Evolutionary conservation across 2,329 filamentous ascomycete species (phyloP).

Genomic region (Didymella pinodella): DNA sequence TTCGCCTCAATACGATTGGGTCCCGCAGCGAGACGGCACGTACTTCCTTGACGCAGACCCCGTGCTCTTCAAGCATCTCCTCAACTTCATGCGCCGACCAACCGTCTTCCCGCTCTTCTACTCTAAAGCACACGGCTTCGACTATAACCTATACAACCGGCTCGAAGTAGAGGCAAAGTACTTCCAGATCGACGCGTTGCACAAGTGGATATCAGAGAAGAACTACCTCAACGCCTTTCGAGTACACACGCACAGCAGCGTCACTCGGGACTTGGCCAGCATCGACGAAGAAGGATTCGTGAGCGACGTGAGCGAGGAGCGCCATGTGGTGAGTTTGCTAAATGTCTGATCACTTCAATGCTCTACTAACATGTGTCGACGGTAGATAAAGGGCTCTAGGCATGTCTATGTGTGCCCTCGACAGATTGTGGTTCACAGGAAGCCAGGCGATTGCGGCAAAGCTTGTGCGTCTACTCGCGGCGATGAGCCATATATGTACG

Average conservation of each 20-base stretch:
- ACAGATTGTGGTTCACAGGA: too few species aligned
- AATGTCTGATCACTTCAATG: too few species aligned
- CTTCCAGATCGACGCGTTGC: slow-evolving; percentile 44
- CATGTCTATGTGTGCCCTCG: too few species aligned
- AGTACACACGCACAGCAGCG: background rate
- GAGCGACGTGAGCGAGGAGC: background rate
- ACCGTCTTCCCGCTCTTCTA: slow-evolving; percentile 46
- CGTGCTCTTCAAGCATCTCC: slow-evolving; percentile 41
- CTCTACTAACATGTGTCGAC: too few species aligned
- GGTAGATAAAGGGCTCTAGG: too few species aligned
- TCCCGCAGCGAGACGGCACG: slow-evolving; percentile 33
- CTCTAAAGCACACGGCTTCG: slow-evolving; percentile 37
- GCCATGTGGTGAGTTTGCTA: too few species aligned
- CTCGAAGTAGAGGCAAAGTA: slow-evolving; percentile 47
- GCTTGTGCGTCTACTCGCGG: background rate
- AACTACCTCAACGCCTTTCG: slow-evolving; percentile 34
- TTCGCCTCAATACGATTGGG: slow-evolving; percentile 15
- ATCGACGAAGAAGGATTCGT: background rate
- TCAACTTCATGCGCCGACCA: slow-evolving; percentile 34
- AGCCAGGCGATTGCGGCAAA: too few species aligned
- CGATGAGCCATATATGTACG: slow-evolving; percentile 10
- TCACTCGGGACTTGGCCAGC: background rate
- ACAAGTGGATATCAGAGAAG: slow-evolving; percentile 42
- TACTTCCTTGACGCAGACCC: slow-evolving; percentile 54
- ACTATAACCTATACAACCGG: slow-evolving; percentile 46